These are phyloP conservation scores for Setaria italica DNA, from an alignment of 202 grass and related monocot species.

Conservation along the genomic window DNA sequence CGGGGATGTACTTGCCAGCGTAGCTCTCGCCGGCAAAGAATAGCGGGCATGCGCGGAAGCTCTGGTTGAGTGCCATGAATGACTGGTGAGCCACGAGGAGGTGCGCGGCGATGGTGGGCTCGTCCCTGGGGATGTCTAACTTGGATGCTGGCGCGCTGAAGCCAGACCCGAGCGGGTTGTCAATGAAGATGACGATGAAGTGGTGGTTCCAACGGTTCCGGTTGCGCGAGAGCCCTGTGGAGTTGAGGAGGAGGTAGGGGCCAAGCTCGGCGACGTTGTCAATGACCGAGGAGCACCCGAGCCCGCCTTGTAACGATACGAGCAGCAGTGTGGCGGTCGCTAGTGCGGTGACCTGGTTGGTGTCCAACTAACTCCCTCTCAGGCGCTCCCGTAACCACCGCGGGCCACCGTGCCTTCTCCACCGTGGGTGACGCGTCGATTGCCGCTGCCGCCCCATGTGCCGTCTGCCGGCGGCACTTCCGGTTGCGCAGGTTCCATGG, in stretches of 20 bases:
- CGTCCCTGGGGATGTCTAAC: slow-evolving; percentile 50
- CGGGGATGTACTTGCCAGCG: slow-evolving; percentile 70
- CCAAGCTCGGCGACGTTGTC: no score
- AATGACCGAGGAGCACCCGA: no score
- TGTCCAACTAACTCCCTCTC: no score
- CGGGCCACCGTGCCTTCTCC: neutral
- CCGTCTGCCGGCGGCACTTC: slow-evolving; percentile 43
- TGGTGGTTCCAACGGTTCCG: no score
- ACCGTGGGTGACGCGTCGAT: neutral
- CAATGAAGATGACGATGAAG: slow-evolving; percentile 40
- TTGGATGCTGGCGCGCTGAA: slow-evolving; percentile 50
- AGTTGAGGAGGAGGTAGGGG: no score
- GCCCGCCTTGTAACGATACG: no score
- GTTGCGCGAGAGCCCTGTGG: no score
- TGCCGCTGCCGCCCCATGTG: slow-evolving; percentile 6
- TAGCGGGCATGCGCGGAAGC: slow-evolving; percentile 45
- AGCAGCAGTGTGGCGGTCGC: no score
- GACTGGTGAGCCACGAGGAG: slow-evolving; percentile 50
- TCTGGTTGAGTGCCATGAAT: slow-evolving; percentile 40
- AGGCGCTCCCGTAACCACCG: slow-evolving; percentile 15
- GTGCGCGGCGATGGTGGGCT: slow-evolving; percentile 51
- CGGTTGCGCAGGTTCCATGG: slow-evolving; percentile 81
- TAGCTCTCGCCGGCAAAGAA: slow-evolving; percentile 84
- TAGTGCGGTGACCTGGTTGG: no score
- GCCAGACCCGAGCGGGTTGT: slow-evolving; percentile 66